A percentile compares a stretch with the other conserved stretches of the same genome.
Conservation (phyloP, 2,329 filamentous ascomycete genomes). For the Endoconidiophora polonica region DNA sequence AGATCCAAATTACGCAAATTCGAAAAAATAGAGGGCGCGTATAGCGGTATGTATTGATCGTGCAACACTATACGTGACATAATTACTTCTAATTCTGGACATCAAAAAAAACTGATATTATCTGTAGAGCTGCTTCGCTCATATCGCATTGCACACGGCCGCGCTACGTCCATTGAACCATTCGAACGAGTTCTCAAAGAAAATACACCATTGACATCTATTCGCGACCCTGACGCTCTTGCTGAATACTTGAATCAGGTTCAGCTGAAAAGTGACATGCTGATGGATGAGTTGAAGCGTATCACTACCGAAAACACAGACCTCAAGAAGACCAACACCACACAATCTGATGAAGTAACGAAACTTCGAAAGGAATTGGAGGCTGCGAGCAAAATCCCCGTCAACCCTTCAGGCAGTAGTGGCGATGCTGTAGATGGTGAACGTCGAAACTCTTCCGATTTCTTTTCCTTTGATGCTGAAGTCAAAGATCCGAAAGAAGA, state of each 20-base stretch:
- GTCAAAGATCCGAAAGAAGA: slow-evolving; percentile 39
- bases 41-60: slow-evolving; percentile 46
- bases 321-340: slow-evolving; percentile 57
- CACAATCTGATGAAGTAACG: slow-evolving; percentile 18
- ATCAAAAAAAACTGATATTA: not conserved
- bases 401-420: too few relatives aligned
- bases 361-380: slow-evolving; percentile 34
- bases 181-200: slow-evolving; percentile 87
- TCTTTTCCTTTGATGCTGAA: slow-evolving; percentile 88
- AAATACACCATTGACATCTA: slow-evolving; percentile 79
- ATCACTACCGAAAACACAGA: slow-evolving; percentile 69
- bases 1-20: slow-evolving; percentile 62
- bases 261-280: slow-evolving; percentile 75
- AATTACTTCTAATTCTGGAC: not conserved
- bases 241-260: slow-evolving; percentile 83
- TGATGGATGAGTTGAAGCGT: slow-evolving; percentile 81
- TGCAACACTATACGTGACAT: not conserved
- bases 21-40: slow-evolving; percentile 78
- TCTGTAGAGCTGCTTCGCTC: slow-evolving; percentile 65
- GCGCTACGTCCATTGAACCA: slow-evolving; percentile 73
- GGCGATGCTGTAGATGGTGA: slow-evolving; percentile 20
- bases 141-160: slow-evolving; percentile 78
- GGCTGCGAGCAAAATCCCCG: slow-evolving; percentile 10
- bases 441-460: slow-evolving; percentile 32
- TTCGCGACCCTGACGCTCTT: slow-evolving; percentile 67